These are phyloP conservation scores for Extremus antarcticus DNA, from an alignment of 495 filamentous ascomycete genomes.

Conservation along the genomic window DNA sequence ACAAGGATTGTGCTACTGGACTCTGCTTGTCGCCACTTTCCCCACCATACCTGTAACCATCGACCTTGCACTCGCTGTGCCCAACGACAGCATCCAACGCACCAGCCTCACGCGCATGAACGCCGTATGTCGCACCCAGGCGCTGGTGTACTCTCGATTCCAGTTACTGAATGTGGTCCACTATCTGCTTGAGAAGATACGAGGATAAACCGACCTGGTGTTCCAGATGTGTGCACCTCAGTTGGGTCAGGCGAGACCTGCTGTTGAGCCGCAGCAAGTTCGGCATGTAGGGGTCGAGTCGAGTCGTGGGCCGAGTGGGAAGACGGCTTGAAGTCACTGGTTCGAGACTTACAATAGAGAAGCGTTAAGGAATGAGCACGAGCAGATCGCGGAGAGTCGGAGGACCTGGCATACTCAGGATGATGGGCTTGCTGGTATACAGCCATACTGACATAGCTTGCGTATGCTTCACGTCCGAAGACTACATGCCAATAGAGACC, in stretches of 20 bases:
- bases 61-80: background rate
- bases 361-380: background rate
- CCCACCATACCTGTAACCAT: background rate
- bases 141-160: background rate
- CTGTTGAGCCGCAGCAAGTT: background rate
- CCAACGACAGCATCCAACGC: background rate
- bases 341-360: background rate
- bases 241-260: background rate
- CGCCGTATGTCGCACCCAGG: background rate
- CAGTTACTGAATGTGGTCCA: background rate
- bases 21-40: background rate
- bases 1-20: background rate
- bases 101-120: background rate
- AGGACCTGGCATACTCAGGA: background rate
- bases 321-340: background rate
- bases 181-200: background rate
- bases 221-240: background rate
- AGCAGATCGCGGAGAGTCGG: background rate
- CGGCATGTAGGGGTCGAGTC: background rate
- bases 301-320: background rate
- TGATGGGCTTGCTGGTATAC: too few species aligned
- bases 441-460: too few species aligned
- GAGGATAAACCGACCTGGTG: background rate
- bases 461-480: too few species aligned
- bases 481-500: too few species aligned